phyloP scores from a whole-genome alignment of 176 grass and related monocot species.

The Phyllostachys edulis region DNA sequence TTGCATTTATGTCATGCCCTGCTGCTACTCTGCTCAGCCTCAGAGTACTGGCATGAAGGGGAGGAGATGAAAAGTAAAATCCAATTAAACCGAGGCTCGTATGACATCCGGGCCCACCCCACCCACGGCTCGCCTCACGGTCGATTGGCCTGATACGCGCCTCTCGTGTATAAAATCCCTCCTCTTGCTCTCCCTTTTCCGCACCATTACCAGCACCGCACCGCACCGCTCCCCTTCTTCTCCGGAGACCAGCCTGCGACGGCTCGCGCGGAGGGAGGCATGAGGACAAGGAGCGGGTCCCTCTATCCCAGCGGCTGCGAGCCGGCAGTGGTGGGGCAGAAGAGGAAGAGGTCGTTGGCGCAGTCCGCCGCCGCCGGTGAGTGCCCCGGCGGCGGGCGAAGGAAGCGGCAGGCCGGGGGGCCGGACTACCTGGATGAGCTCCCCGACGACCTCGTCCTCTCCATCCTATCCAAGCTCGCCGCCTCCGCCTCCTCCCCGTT shows the following conservation, averaged over 20 bases:
- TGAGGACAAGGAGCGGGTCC: conserved; percentile 60
- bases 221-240: background rate
- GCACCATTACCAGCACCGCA: background rate
- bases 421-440: conserved; percentile 53
- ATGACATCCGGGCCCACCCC: background rate
- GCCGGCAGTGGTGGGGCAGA: background rate
- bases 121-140: background rate
- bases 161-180: conserved; percentile 9
- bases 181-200: background rate
- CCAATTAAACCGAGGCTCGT: background rate
- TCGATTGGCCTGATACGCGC: background rate
- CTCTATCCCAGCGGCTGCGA: conserved; percentile 20
- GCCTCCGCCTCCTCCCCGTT: conserved; percentile 46
- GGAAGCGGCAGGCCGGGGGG: conserved; percentile 6
- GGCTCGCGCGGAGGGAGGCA: background rate
- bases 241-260: background rate
- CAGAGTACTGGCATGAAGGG: background rate
- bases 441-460: conserved; percentile 72
- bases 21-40: background rate
- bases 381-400: background rate
- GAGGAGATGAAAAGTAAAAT: background rate
- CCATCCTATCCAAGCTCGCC: conserved; percentile 58
- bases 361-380: conserved; percentile 30
- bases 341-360: background rate
- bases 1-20: background rate